Evolutionary conservation across 306 rosid genomes (phyloP), one percentile per base, ranked within the genome.

Genomic region (Begonia masoniana): DNA sequence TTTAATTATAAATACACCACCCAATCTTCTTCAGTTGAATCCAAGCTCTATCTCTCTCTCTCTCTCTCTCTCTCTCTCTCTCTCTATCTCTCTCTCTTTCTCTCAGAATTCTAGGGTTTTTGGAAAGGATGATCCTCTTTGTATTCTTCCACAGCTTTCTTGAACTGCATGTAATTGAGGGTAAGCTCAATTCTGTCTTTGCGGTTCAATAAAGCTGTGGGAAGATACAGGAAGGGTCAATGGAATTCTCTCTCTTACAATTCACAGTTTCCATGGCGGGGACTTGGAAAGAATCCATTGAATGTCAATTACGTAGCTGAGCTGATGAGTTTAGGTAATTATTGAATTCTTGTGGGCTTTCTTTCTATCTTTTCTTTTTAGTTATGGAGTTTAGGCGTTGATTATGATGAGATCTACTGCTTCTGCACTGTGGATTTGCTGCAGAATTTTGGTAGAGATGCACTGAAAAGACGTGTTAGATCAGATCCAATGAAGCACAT

Each of bases 121-220:
- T 57, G 56, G 43, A 51, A 61, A 76, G 81, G 47, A 56, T 88
- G 95, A 67, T 60, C 72, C 95, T 92, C 76, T 79, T 76, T 76
- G 86, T 83, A 83, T 87, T 87, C 80, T 92, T 92, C 99, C 99
- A 92, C 99, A 92, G 99, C 99, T 92, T 92, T 92, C 99, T 92
- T 92, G 99, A 92, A 92, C 99, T 83, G 99, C 99, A 83, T 79
- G 77, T n/a, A 53, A 45, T 11, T n/a, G 52, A 45, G 17, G 43
- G 21, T 41, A 12, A 39, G 58, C 41, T 41, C 5, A 10, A n/a
- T 10, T n/a, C 43, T 15, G 9, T 16, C 24, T 41, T 65, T 81
- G 99, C 93, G 80, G 96, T 92, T 87, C 99, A 92, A 92, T 86
- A 87, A 83, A 87, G 99, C 99, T 92, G 99, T 92, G 99, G 99